Evolutionary conservation across 805 yeast genomes (phyloP).

Genomic region (Candida taoyuanica): DNA sequence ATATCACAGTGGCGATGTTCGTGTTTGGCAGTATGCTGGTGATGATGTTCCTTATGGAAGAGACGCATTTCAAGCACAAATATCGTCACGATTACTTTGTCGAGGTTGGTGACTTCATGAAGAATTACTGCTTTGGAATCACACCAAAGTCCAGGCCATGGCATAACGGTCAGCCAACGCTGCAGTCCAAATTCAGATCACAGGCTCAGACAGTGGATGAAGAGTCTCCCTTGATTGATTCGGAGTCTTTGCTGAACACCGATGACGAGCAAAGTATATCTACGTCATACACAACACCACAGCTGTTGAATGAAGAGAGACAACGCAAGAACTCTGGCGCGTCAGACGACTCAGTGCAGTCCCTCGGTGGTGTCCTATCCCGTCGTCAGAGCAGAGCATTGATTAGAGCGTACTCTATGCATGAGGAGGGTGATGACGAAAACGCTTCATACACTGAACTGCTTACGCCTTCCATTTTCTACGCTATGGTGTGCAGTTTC

Average conservation of each 20-base stretch:
- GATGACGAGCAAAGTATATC: constrained; percentile 1
- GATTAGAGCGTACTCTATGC: constrained; percentile 30
- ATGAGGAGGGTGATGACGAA: constrained; percentile 28
- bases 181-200: background rate
- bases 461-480: constrained; percentile 29
- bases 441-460: constrained; percentile 23
- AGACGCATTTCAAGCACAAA: constrained; percentile 41
- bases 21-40: constrained; percentile 33
- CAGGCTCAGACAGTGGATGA: constrained; percentile 8
- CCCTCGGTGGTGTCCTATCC: constrained; percentile 24
- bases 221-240: constrained; percentile 3
- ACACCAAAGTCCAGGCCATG: constrained; percentile 28
- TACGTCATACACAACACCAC: background rate
- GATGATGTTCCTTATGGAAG: constrained; percentile 47
- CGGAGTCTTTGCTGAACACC: constrained; percentile 3
- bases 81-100: constrained; percentile 41
- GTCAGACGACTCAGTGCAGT: constrained; percentile 25
- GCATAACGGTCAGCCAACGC: constrained; percentile 9
- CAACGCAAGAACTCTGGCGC: constrained; percentile 1
- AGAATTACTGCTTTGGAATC: constrained; percentile 16
- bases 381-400: constrained; percentile 31
- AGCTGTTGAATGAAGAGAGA: background rate
- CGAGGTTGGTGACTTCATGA: constrained; percentile 37
- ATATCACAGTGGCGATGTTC: constrained; percentile 39
- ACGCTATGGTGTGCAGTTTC: constrained; percentile 36